Conservation (phyloP, 805 yeast species). For the Yarrowia divulgata region DNA sequence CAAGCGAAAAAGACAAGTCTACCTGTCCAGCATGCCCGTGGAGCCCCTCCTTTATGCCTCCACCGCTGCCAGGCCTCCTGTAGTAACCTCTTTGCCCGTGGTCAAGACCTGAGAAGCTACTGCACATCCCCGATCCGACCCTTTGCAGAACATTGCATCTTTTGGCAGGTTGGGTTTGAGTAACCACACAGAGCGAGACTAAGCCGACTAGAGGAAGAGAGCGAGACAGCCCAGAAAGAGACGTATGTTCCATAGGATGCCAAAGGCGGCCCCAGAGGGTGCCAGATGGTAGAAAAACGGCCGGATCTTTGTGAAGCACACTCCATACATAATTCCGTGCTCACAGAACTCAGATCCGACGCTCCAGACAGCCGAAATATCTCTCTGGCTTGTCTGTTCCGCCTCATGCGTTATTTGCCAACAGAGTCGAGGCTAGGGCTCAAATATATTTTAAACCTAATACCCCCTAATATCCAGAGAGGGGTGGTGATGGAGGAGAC, state of each 20-base stretch:
- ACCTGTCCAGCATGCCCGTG: too few relatives aligned
- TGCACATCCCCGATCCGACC: constrained; percentile 38
- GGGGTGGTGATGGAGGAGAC: not conserved
- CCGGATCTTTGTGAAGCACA: too few relatives aligned
- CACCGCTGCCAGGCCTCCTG: not conserved
- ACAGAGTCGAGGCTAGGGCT: constrained; percentile 39
- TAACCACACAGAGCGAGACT: constrained; percentile 14
- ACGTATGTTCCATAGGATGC: not conserved
- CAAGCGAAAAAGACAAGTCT: not conserved
- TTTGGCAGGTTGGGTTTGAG: constrained; percentile 29
- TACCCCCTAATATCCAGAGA: constrained; percentile 36
- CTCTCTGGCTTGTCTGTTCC: not conserved
- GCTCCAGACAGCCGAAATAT: too few relatives aligned
- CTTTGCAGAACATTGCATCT: constrained; percentile 33
- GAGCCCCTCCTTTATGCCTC: not conserved
- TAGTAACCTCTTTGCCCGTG: constrained; percentile 7
- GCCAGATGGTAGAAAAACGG: too few relatives aligned
- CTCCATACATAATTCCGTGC: too few relatives aligned
- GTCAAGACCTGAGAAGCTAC: not conserved
- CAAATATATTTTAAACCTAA: constrained; percentile 39
- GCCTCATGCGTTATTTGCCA: constrained; percentile 40
- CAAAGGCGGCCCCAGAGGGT: too few relatives aligned
- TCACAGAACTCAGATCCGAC: too few relatives aligned
- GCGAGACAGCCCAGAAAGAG: not conserved
- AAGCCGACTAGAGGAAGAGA: not conserved